Base-by-base conservation (phyloP, 2,329 filamentous ascomycete genomes). In the Fusarium bactridioides region DNA sequence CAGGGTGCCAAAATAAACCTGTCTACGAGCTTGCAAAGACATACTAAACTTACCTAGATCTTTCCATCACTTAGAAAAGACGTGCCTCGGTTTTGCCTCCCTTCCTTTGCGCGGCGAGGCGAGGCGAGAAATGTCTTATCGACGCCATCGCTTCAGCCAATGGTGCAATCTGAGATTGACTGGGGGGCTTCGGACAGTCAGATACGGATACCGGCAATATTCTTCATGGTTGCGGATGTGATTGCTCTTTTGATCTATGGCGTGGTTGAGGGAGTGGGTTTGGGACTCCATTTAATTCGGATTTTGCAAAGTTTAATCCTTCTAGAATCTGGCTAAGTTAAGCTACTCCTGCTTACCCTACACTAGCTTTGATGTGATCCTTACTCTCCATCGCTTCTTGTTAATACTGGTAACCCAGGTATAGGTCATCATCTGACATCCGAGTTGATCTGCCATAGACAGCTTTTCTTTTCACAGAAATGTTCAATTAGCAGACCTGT, bases 171-270 rank as follows among this genome's bases (percentile, higher is more conserved):
- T 50, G 18, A 23, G 23, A 55, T 29, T 51, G 58, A 44, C 54
- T 41, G 55, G 71, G 67, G 67, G 43, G 12, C 57, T 61, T 66
- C 61, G 60, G 57, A 25, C 55, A 45, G 37, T 47, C 47, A 47
- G 35, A 41, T 31, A 66, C 48, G 41, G 45, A 50, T 73, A 63
- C 18, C 48, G 45, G 58, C 58, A 64, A 44, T 55, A 44, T 37
- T 57, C 13, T 53, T 51, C 64, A 64, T 67, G 29, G 37, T 50
- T 57, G 45, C 66, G 65, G 66, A 69, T 59, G 29, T 69, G 61
- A 62, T 58, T 73, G 25, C 70, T 73, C 51, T 57, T 73, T 72
- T 72, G 47, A 72, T 58, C 58, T 47, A 55, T 72, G 70, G 69
- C 68, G 65, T 25, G 68, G 56, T 67, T 40, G 18, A 61, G 18